Evolutionary conservation across 2,329 filamentous ascomycete species (phyloP).

Genomic region (Fusarium aywerte): DNA sequence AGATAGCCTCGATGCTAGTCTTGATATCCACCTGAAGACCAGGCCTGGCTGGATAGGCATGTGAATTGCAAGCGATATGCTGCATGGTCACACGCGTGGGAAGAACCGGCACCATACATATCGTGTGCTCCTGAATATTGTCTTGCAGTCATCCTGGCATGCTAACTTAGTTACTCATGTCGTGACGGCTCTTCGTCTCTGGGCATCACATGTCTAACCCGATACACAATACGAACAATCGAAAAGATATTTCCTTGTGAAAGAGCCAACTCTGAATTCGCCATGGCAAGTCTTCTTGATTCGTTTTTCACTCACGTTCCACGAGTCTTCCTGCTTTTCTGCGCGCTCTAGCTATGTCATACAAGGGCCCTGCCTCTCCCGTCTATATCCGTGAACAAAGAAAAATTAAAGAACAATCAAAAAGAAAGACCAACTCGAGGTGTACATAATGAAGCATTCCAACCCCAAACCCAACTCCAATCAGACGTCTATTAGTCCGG

Average conservation of each 20-base stretch:
- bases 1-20: slow-evolving; percentile 12
- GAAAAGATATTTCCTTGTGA: not conserved
- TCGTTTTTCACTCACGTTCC: slow-evolving; percentile 7
- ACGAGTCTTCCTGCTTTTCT: slow-evolving; percentile 32
- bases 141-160: too few relatives aligned
- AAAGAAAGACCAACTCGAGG: slow-evolving; percentile 35
- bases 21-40: slow-evolving; percentile 21
- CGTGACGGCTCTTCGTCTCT: not conserved
- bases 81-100: not conserved
- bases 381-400: slow-evolving; percentile 41
- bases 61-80: not conserved
- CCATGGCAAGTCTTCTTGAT: slow-evolving; percentile 17
- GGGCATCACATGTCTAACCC: not conserved
- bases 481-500: slow-evolving; percentile 47
- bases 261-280: slow-evolving; percentile 16
- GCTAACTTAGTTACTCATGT: not conserved
- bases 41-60: not conserved
- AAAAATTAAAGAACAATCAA: slow-evolving; percentile 36
- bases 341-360: slow-evolving; percentile 41
- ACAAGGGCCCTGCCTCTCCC: slow-evolving; percentile 40
- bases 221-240: not conserved
- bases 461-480: slow-evolving; percentile 45
- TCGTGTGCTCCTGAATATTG: not conserved
- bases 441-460: slow-evolving; percentile 41
- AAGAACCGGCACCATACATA: not conserved